phyloP scores from a whole-genome alignment of 2,329 filamentous ascomycete genomes.

The Pseudocercospora cruenta region DNA sequence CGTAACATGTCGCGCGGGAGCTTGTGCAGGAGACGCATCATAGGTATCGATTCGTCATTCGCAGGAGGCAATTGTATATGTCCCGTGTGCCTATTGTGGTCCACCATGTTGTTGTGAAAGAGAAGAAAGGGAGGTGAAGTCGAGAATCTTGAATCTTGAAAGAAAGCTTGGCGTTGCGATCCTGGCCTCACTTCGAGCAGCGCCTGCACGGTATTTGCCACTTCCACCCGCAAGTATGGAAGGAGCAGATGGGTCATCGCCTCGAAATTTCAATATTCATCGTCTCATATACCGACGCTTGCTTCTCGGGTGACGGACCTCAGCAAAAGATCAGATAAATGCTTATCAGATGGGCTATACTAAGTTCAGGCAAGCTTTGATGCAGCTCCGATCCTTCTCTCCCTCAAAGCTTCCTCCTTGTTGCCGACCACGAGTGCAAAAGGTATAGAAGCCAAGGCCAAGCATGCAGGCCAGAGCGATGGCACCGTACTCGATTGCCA shows the following conservation, averaged over 20 bases:
- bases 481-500: not conserved
- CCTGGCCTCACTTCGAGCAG: no score
- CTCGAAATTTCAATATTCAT: no score
- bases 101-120: not conserved
- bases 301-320: not conserved
- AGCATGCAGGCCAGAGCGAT: not conserved
- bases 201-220: no score
- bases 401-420: not conserved
- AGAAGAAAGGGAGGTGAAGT: not conserved
- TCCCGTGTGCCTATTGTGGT: not conserved
- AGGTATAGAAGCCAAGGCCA: not conserved
- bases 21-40: not conserved
- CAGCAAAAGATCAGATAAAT: not conserved
- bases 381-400: slow-evolving; percentile 1
- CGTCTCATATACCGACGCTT: no score
- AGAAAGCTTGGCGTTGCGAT: no score
- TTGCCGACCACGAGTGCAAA: not conserved
- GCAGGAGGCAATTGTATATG: not conserved
- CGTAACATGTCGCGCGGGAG: not conserved
- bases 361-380: not conserved
- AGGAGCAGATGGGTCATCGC: no score
- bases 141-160: no score
- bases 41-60: not conserved
- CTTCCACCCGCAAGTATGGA: no score
- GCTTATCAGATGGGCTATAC: not conserved